Percentiles rank a stretch among this genome's conserved stretches.
Conservation (phyloP, 1,284 basidiomycete genomes). For the Leccinum pseudoinsigne region DNA sequence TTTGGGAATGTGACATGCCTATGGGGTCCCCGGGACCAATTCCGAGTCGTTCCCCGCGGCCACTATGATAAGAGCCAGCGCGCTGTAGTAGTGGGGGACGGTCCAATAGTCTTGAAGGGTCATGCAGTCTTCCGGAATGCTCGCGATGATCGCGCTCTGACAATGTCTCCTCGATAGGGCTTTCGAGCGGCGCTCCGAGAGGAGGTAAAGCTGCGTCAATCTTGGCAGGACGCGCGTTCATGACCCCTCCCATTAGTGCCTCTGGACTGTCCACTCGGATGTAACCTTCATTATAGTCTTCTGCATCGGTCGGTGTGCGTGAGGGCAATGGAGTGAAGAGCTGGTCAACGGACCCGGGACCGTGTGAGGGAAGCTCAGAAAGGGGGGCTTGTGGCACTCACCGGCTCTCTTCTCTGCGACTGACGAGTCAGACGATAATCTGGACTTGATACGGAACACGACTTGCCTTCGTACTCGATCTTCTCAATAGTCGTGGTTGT, state of each 20-base stretch:
- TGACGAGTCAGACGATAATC: conserved; percentile 16
- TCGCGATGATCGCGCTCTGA: conserved; percentile 31
- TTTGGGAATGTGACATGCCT: conserved; percentile 24
- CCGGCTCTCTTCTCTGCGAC: conserved; percentile 33
- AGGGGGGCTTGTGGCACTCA: conserved; percentile 19
- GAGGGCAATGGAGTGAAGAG: conserved; percentile 36
- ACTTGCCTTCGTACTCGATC: conserved; percentile 30
- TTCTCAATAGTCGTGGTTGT: conserved; percentile 29
- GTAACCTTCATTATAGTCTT: conserved; percentile 33
- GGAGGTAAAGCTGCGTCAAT: conserved; percentile 23
- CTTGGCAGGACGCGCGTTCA: conserved; percentile 34
- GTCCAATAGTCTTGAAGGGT: conserved; percentile 27
- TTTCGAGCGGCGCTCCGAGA: conserved; percentile 21
- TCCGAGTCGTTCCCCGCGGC: conserved; percentile 17
- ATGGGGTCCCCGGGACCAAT: conserved; percentile 23
- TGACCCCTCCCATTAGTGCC: conserved; percentile 34
- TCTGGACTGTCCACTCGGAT: conserved; percentile 34
- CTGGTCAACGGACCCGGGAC: conserved; percentile 13
- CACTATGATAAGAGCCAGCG: conserved; percentile 24
- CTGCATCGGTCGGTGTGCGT: conserved; percentile 34
- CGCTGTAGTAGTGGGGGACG: conserved; percentile 25
- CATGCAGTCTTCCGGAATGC: conserved; percentile 17
- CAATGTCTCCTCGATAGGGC: conserved; percentile 22
- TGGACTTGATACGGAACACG: conserved; percentile 3
- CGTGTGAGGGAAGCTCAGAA: conserved; percentile 11